Conservation (phyloP, 495 filamentous ascomycete genomes). For the Trichoderma parareesei region DNA sequence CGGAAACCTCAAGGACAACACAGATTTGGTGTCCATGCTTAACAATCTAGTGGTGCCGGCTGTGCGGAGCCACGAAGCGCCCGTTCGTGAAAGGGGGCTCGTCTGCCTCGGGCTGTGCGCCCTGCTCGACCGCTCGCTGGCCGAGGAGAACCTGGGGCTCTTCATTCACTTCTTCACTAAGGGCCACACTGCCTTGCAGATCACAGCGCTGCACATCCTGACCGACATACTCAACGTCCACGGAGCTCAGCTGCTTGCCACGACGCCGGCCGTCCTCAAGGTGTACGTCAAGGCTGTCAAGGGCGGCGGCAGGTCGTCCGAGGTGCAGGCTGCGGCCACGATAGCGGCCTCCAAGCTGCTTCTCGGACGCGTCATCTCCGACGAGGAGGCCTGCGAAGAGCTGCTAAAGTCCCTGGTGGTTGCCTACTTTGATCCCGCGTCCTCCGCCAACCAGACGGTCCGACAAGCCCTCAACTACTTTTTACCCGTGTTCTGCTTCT, state of each 20-base stretch:
- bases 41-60: constrained; percentile 96
- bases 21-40: constrained; percentile 83
- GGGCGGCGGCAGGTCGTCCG: constrained; percentile 53
- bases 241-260: constrained; percentile 59
- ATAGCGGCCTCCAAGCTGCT: constrained; percentile 79
- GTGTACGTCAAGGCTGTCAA: constrained; percentile 70
- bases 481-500: constrained; percentile 90
- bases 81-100: constrained; percentile 83
- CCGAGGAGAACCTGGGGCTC: constrained; percentile 84
- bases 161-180: constrained; percentile 96
- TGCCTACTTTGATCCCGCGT: constrained; percentile 86
- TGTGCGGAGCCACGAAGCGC: constrained; percentile 84
- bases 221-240: constrained; percentile 87
- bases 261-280: constrained; percentile 59
- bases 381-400: constrained; percentile 48
- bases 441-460: constrained; percentile 73
- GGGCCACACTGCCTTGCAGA: constrained; percentile 81
- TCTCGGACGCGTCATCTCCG: constrained; percentile 59
- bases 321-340: constrained; percentile 75
- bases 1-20: constrained; percentile 76
- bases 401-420: constrained; percentile 75
- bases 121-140: constrained; percentile 82
- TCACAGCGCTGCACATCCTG: constrained; percentile 84
- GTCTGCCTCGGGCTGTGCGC: constrained; percentile 85
- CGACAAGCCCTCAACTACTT: constrained; percentile 90